phyloP scores from a whole-genome alignment of 73 alveolate species.

The Blepharisma stoltei region DNA sequence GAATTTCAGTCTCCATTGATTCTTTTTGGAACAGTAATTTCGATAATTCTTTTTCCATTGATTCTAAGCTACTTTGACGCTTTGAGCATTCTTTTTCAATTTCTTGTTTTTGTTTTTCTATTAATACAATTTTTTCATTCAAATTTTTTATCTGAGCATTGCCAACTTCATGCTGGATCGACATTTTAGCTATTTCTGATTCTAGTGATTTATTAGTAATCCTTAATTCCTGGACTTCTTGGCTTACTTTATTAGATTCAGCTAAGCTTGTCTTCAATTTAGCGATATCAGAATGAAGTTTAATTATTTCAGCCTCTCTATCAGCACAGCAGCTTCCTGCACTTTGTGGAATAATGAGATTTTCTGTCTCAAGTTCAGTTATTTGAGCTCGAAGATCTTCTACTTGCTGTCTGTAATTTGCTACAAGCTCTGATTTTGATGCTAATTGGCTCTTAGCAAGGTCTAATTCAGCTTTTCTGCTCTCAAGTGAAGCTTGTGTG shows the following conservation, averaged over 20 bases:
- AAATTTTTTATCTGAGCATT: background rate
- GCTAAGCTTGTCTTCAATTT: background rate
- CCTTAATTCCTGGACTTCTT: background rate
- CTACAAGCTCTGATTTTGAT: background rate
- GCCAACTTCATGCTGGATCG: background rate
- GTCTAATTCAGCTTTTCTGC: slow-evolving; percentile 1
- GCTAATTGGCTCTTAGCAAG: background rate
- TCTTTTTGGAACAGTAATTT: background rate
- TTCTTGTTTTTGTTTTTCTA: slow-evolving; percentile 5
- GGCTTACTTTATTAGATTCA: background rate
- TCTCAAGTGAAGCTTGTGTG: background rate
- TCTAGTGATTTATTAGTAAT: background rate
- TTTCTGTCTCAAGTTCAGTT: background rate
- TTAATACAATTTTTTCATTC: background rate
- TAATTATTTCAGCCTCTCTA: background rate
- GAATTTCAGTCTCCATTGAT: slow-evolving; percentile 7
- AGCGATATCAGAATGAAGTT: background rate
- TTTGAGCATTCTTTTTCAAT: background rate
- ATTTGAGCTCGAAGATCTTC: background rate
- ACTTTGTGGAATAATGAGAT: background rate
- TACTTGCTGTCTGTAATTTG: background rate
- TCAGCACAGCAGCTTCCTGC: background rate
- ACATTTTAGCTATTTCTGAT: background rate
- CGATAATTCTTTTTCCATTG: background rate
- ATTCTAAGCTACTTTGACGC: background rate